phyloP scores from a whole-genome alignment of 2,329 filamentous ascomycete genomes.

The Purpureocillium takamizusanense region DNA sequence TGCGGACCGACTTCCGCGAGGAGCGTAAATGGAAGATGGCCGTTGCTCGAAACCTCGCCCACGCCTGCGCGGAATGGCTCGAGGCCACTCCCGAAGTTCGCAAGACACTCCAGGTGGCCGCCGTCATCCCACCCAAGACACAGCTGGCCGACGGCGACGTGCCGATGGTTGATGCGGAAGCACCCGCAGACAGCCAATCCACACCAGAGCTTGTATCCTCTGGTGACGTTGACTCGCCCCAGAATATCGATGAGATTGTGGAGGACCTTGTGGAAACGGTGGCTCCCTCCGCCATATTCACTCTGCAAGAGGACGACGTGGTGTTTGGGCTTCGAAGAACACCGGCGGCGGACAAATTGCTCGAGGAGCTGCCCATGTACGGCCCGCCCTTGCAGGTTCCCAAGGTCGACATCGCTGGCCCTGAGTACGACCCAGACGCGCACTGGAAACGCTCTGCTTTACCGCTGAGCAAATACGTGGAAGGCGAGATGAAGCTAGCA shows the following conservation, averaged over 20 bases:
- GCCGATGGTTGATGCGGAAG: constrained; percentile 22
- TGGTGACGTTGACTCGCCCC: constrained; percentile 49
- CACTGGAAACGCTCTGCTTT: constrained; percentile 69
- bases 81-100: constrained; percentile 54
- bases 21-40: constrained; percentile 90
- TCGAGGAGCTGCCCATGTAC: constrained; percentile 76
- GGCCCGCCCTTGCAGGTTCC: constrained; percentile 53
- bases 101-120: constrained; percentile 58
- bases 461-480: constrained; percentile 78
- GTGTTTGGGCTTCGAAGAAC: constrained; percentile 71
- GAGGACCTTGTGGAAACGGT: constrained; percentile 38
- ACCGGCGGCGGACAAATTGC: constrained; percentile 63
- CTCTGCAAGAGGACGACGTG: constrained; percentile 71
- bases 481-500: constrained; percentile 66
- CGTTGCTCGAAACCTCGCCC: constrained; percentile 68
- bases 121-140: constrained; percentile 35
- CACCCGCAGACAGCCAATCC: constrained; percentile 34
- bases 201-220: constrained; percentile 62
- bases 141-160: constrained; percentile 17
- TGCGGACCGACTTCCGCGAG: constrained; percentile 91
- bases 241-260: constrained; percentile 28
- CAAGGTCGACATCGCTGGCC: constrained; percentile 44
- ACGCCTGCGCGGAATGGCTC: constrained; percentile 78
- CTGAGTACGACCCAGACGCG: constrained; percentile 58
- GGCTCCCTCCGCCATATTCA: constrained; percentile 72